Conservation (phyloP, 257 asterid genomes). For the Capsicum pubescens region DNA sequence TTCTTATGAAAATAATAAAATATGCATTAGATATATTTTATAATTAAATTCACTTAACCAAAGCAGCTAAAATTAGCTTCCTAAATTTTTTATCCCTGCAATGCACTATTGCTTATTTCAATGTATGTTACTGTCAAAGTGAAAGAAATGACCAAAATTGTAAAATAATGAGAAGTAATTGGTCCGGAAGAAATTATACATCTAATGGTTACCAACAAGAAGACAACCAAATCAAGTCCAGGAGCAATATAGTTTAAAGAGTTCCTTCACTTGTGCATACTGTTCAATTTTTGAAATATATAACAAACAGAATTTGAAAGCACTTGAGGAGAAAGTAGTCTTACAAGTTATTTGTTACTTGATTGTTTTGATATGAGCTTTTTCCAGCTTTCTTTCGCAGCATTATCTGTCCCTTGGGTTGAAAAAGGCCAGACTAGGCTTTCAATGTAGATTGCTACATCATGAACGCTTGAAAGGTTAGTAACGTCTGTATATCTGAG, state of each 20-base stretch:
- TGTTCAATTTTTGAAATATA: no score
- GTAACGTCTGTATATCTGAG: neutral
- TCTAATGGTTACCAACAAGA: neutral
- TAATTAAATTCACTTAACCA: no score
- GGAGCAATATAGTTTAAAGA: neutral
- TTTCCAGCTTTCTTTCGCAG: neutral
- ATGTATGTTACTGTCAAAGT: neutral
- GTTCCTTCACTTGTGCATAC: neutral
- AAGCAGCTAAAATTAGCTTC: neutral
- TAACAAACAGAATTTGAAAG: no score
- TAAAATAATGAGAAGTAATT: no score
- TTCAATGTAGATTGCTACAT: neutral
- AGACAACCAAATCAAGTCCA: neutral
- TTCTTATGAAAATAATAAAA: no score
- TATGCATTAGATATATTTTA: no score
- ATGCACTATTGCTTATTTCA: neutral
- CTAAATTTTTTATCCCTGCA: neutral
- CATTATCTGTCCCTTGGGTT: neutral
- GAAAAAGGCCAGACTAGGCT: neutral
- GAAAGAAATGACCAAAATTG: neutral
- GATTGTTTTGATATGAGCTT: no score
- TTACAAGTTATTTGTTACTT: no score
- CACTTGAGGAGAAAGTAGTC: no score
- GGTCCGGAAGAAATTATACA: neutral
- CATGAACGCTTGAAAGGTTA: neutral